phyloP scores from a whole-genome alignment of 2,329 filamentous ascomycete species.

The Aspergillus amoenus region DNA sequence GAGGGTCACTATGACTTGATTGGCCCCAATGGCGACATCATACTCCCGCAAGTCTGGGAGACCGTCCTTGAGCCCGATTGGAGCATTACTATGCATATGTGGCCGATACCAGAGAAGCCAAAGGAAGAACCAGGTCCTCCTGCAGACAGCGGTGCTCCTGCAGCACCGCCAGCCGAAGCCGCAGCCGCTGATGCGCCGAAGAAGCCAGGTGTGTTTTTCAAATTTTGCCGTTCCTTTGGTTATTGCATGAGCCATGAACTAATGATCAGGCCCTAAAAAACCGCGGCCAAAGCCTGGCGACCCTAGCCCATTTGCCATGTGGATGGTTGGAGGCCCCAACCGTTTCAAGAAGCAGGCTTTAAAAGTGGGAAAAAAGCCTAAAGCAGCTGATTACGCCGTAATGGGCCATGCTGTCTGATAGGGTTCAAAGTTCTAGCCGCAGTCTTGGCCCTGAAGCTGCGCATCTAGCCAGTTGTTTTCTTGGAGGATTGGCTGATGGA shows the following conservation, averaged over 20 bases:
- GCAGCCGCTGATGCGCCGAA: constrained; percentile 27
- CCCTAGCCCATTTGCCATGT: constrained; percentile 42
- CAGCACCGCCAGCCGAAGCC: constrained; percentile 15
- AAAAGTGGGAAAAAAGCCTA: constrained; percentile 50
- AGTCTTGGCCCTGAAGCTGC: not conserved
- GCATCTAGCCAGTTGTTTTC: not conserved
- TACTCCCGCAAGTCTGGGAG: constrained; percentile 79
- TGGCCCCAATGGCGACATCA: constrained; percentile 77
- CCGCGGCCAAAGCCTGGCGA: constrained; percentile 24
- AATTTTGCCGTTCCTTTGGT: not conserved
- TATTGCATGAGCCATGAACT: not conserved
- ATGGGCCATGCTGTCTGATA: constrained; percentile 34
- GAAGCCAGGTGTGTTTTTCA: constrained; percentile 32
- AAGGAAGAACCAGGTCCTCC: constrained; percentile 38
- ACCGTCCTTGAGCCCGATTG: constrained; percentile 77
- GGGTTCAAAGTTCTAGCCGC: constrained; percentile 4
- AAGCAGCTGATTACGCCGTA: constrained; percentile 26
- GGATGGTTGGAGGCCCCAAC: constrained; percentile 43
- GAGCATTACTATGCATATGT: constrained; percentile 68
- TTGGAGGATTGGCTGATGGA: not conserved
- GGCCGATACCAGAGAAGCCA: constrained; percentile 59
- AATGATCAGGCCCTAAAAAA: constrained; percentile 32
- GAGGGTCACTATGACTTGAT: constrained; percentile 78
- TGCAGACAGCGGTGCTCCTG: constrained; percentile 22
- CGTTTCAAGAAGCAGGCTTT: constrained; percentile 35